Evolutionary conservation across 2,329 filamentous ascomycete species (phyloP).

Genomic region (Bipolaris victoriae): DNA sequence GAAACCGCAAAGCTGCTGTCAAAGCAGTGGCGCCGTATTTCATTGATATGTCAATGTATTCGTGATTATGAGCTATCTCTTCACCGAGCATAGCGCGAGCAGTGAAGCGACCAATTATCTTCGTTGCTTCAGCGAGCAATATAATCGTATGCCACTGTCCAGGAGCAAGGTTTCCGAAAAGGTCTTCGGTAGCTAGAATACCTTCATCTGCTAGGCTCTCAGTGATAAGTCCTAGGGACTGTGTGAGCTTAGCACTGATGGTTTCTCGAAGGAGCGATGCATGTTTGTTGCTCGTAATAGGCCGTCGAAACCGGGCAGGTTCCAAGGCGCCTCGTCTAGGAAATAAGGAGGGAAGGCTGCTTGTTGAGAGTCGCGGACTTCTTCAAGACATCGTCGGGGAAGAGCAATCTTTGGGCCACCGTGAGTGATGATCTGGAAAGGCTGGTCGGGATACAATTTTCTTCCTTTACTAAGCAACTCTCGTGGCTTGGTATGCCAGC

Average conservation of each 20-base stretch:
- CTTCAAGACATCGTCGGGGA: not conserved
- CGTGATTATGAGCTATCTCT: not conserved
- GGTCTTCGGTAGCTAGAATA: not conserved
- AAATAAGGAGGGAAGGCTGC: not conserved
- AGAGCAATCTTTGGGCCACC: not conserved
- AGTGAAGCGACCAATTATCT: slow-evolving; percentile 1
- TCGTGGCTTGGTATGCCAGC: not conserved
- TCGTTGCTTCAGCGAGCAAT: not conserved
- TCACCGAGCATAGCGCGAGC: not conserved
- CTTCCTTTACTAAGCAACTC: not conserved
- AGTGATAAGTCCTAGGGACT: not conserved
- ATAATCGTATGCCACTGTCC: not conserved
- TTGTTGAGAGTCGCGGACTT: not conserved
- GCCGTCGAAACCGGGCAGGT: not conserved
- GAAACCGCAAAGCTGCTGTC: not conserved
- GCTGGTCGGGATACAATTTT: not conserved
- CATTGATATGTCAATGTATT: not conserved
- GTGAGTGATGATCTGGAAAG: not conserved
- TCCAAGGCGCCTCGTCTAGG: not conserved
- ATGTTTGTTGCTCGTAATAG: not conserved
- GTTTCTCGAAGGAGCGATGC: not conserved
- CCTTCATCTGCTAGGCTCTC: not conserved
- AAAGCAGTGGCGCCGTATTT: not conserved
- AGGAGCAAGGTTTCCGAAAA: not conserved
- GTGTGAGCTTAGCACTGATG: not conserved